Evolutionary conservation across 441 rosid genomes (phyloP).

Genomic region (Jatropha podagrica): DNA sequence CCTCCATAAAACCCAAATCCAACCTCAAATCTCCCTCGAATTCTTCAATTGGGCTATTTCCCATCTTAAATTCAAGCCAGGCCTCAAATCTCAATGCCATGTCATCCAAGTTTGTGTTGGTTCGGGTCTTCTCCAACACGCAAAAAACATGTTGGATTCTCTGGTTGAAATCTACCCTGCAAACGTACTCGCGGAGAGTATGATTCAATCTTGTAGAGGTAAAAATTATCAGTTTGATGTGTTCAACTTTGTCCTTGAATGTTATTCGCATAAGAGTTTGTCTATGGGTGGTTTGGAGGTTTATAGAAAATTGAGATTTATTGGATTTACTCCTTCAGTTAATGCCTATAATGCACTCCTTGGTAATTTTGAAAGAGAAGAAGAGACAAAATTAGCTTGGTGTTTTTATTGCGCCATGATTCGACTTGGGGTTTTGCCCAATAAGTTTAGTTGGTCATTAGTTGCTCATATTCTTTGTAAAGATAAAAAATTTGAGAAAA

Average conservation of each 20-base stretch:
- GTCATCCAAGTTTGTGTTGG: conserved; percentile 35
- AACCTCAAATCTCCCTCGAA: conserved; percentile 44
- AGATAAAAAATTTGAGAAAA: conserved; percentile 42
- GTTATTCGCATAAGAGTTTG: conserved; percentile 40
- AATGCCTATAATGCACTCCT: conserved; percentile 51
- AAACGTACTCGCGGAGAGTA: conserved; percentile 33
- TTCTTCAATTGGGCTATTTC: conserved; percentile 62
- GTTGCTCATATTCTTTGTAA: conserved; percentile 49
- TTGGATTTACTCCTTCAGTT: conserved; percentile 39
- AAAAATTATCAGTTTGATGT: conserved; percentile 32
- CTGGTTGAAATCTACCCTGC: conserved; percentile 37
- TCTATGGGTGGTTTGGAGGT: conserved; percentile 47
- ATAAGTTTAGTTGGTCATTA: conserved; percentile 51
- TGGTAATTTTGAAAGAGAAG: conserved; percentile 39
- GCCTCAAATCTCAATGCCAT: conserved; percentile 51
- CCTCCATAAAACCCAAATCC: conserved; percentile 44
- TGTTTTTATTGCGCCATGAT: conserved; percentile 55
- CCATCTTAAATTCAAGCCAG: conserved; percentile 52
- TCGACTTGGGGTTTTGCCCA: conserved; percentile 36
- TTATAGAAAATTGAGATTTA: conserved; percentile 35
- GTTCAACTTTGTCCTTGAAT: conserved; percentile 48
- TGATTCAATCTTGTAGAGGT: conserved; percentile 49
- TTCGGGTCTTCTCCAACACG: conserved; percentile 36
- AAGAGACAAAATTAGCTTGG: conserved; percentile 44
- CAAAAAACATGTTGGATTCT: conserved; percentile 37